These are phyloP conservation scores for Lumnitzera racemosa DNA, from an alignment of 345 rosid species.

Conservation along the genomic window DNA sequence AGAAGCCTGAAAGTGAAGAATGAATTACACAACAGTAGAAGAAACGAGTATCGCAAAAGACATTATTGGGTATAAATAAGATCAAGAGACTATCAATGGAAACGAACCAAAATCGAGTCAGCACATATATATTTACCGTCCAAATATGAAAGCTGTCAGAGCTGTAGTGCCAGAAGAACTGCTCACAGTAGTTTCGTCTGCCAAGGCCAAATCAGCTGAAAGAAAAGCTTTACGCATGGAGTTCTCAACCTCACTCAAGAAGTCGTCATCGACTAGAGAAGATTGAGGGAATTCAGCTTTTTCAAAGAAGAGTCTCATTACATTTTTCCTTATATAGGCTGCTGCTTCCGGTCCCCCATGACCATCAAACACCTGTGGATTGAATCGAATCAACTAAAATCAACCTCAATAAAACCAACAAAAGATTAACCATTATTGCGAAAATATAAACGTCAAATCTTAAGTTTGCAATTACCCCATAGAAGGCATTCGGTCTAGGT, in stretches of 20 bases:
- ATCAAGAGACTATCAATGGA: background rate
- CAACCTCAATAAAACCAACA: constrained; percentile 3
- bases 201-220: constrained; percentile 64
- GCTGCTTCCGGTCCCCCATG: constrained; percentile 92
- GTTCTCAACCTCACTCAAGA: constrained; percentile 43
- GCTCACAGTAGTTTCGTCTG: constrained; percentile 46
- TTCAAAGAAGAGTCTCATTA: constrained; percentile 41
- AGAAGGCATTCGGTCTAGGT: constrained; percentile 56
- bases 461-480: constrained; percentile 37
- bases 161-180: constrained; percentile 88
- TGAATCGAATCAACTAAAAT: constrained; percentile 2
- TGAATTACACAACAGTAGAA: background rate
- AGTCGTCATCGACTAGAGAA: constrained; percentile 33
- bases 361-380: constrained; percentile 68
- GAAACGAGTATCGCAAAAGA: background rate
- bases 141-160: constrained; percentile 62
- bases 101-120: background rate
- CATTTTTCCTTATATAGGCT: constrained; percentile 43
- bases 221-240: constrained; percentile 55
- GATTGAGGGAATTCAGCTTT: constrained; percentile 57
- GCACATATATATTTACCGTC: constrained; percentile 33
- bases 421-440: constrained; percentile 5
- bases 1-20: constrained; percentile 35
- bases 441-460: constrained; percentile 3
- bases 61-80: background rate